These are phyloP conservation scores for Coemansia umbellata DNA, from an alignment of 192 early-diverging fungal species.

Conservation along the genomic window DNA sequence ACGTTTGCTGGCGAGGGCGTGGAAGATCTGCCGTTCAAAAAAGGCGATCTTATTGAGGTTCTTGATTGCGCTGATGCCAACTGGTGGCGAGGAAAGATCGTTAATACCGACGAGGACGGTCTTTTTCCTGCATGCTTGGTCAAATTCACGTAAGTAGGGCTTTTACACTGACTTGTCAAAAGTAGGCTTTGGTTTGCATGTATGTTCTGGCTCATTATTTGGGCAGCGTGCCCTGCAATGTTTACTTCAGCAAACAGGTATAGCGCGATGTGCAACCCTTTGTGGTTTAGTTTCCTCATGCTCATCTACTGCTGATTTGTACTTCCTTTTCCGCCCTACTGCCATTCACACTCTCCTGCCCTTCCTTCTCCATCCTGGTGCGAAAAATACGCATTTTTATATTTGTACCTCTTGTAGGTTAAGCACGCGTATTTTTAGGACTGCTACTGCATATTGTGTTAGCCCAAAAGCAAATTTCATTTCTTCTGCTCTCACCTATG, in stretches of 20 bases:
- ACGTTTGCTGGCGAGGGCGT: conserved; percentile 52
- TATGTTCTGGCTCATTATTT: no score
- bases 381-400: not conserved
- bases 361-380: conserved; percentile 1
- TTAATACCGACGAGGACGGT: conserved; percentile 43
- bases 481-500: no score
- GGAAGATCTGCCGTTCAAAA: conserved; percentile 52
- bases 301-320: not conserved
- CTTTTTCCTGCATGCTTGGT: conserved; percentile 54
- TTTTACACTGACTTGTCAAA: no score
- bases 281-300: not conserved
- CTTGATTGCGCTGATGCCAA: conserved; percentile 46
- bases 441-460: conserved; percentile 8
- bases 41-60: conserved; percentile 15
- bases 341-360: not conserved
- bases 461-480: conserved; percentile 4
- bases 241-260: no score
- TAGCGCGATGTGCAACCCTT: no score
- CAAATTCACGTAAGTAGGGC: conserved; percentile 52
- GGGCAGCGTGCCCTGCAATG: no score
- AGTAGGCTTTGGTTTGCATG: no score
- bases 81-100: conserved; percentile 53
- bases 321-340: not conserved
- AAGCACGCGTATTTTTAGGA: conserved; percentile 4
- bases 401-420: not conserved